Percentiles rank a stretch among this genome's conserved stretches.
phyloP scores from a whole-genome alignment of 2,329 filamentous ascomycete genomes.

The Trichoderma breve region DNA sequence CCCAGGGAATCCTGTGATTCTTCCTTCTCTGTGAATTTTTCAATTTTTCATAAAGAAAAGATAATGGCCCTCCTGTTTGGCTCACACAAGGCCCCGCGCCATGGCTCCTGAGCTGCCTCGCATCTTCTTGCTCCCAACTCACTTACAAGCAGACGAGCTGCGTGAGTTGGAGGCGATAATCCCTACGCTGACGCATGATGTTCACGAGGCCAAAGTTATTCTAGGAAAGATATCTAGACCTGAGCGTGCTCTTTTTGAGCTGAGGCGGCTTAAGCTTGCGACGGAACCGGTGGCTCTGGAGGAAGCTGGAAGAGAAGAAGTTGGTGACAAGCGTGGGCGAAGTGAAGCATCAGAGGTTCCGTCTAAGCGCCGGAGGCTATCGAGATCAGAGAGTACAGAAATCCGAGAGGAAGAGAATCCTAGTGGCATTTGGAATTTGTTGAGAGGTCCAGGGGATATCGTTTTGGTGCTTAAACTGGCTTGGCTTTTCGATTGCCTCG shows the following conservation, averaged over 20 bases:
- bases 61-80: neutral
- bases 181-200: conserved; percentile 65
- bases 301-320: conserved; percentile 1
- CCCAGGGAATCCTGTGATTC: neutral
- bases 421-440: neutral
- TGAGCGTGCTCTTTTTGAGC: conserved; percentile 72
- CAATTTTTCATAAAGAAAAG: neutral
- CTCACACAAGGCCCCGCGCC: neutral
- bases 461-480: conserved; percentile 56
- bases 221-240: conserved; percentile 70
- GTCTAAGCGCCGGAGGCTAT: conserved; percentile 25
- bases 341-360: neutral
- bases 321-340: neutral
- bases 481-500: conserved; percentile 57
- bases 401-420: neutral
- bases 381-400: neutral
- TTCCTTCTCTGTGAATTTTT: too few relatives aligned
- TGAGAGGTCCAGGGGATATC: conserved; percentile 21
- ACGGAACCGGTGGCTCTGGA: conserved; percentile 44
- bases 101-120: conserved; percentile 49
- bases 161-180: conserved; percentile 64
- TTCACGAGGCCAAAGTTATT: conserved; percentile 69
- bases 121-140: conserved; percentile 71
- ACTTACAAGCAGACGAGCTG: conserved; percentile 62
- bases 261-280: conserved; percentile 63